Evolutionary conservation across 2,329 filamentous ascomycete genomes (phyloP).

Genomic region (Mycogone perniciosa): DNA sequence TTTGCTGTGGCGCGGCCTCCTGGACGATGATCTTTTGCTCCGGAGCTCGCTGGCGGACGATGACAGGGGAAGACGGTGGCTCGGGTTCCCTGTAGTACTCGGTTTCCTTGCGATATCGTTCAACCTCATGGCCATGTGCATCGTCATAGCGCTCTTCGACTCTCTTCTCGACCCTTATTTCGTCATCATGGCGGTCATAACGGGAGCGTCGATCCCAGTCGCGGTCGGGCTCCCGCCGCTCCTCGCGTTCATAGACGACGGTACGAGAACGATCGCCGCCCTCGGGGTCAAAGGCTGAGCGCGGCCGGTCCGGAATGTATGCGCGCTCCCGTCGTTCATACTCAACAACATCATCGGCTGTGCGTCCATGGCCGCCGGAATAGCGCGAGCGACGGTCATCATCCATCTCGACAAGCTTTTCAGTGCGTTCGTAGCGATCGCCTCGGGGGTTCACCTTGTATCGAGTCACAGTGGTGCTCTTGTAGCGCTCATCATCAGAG

Average conservation of each 20-base stretch:
- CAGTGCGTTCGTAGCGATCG: slow-evolving; percentile 35
- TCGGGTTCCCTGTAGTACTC: slow-evolving; percentile 53
- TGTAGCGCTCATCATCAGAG: slow-evolving; percentile 41
- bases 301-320: slow-evolving; percentile 43
- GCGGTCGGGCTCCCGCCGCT: slow-evolving; percentile 30
- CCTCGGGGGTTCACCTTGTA: slow-evolving; percentile 44
- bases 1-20: slow-evolving; percentile 48
- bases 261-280: slow-evolving; percentile 31
- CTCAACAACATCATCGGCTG: slow-evolving; percentile 36
- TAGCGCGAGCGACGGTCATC: slow-evolving; percentile 41
- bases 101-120: slow-evolving; percentile 55
- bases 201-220: slow-evolving; percentile 40
- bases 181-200: slow-evolving; percentile 40
- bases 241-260: slow-evolving; percentile 41
- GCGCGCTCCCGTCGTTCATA: slow-evolving; percentile 34
- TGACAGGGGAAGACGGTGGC: slow-evolving; percentile 44
- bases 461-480: slow-evolving; percentile 43
- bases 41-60: slow-evolving; percentile 49
- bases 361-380: slow-evolving; percentile 31
- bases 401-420: slow-evolving; percentile 37
- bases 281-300: slow-evolving; percentile 43
- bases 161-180: slow-evolving; percentile 49
- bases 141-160: slow-evolving; percentile 45
- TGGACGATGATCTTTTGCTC: slow-evolving; percentile 58
- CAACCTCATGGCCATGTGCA: slow-evolving; percentile 42